Base-by-base conservation (phyloP, 2,329 filamentous ascomycete species). In the Colletotrichum cuscutae region DNA sequence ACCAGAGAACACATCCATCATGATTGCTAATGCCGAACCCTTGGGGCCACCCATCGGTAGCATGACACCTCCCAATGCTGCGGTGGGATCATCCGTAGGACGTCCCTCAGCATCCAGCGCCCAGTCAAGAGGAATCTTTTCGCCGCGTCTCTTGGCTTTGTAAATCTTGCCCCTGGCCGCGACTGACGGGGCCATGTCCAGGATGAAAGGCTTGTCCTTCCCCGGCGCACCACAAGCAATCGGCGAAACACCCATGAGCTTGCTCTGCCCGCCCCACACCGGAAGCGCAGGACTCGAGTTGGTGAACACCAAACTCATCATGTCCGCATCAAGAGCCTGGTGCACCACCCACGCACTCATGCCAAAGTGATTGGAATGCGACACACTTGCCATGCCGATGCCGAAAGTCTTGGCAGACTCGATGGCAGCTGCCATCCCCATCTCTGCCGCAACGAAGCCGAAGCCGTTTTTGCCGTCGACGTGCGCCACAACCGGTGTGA, bases 1-100 rank as follows among this genome's bases (percentile, higher is more conserved):
- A 0, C 94, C 94, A 0, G 93, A 95, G 79, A 97, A 96, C 2
- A 97, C 92, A 78, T 97, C 94, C 94, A 97, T 97, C 93, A 95
- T 96, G 68, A 97, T 89, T 0, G 93, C 85, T 53, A 97, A 80
- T 0, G 89, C 94, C 2, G 92, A 94, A 0, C 94, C 94, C 81
- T 97, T 97, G 0, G 94, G 93, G 0, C 94, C 94, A 2, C 94
- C 94, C 92, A 97, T 95, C 0, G 94, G 94, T 24, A 96, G 83
- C 94, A 97, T 96, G 4, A 95, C 93, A 1, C 94, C 94, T 42
- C 90, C 89, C 11, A 97, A 83, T 0, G 94, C 94, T 24, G 86
- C 87, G 1, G 86, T 88, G 0, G 94, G 93, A 76, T 97, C 93
- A 68, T 93, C 89, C 0, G 93, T 95, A n/a, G 83, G 86, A 13